phyloP scores from a whole-genome alignment of 106 monocot genomes.

The Triglochin maritima region DNA sequence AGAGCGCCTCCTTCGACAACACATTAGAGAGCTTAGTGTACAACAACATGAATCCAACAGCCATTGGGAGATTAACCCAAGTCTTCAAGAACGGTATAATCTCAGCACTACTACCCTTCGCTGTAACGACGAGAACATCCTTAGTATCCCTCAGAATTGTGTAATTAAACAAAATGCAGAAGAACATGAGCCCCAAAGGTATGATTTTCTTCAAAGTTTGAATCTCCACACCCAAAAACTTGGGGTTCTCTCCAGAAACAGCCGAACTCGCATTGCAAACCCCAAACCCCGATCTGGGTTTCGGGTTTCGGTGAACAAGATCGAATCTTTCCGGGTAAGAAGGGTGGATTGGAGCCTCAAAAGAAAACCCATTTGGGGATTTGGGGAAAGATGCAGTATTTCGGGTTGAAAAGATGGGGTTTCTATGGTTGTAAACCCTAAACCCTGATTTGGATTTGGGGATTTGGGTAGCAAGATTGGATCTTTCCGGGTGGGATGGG shows the following conservation, averaged over 20 bases:
- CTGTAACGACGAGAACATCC: constrained; percentile 91
- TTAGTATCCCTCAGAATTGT: constrained; percentile 90
- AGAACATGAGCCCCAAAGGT: constrained; percentile 88
- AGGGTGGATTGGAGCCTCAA: not conserved
- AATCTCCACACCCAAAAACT: constrained; percentile 66
- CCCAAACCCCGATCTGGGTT: not conserved
- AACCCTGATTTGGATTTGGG: no score
- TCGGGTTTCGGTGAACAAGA: not conserved
- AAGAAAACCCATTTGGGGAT: constrained; percentile 7
- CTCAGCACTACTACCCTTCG: constrained; percentile 94
- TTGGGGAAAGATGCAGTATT: not conserved
- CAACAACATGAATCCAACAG: constrained; percentile 87
- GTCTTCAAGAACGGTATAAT: constrained; percentile 96
- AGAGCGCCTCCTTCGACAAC: constrained; percentile 90
- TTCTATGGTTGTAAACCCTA: constrained; percentile 1
- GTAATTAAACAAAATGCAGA: constrained; percentile 97
- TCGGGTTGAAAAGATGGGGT: no score
- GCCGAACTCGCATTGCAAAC: constrained; percentile 29
- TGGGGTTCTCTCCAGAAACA: constrained; percentile 26
- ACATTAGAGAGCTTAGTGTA: constrained; percentile 89
- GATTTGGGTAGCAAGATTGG: not conserved
- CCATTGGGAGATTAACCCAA: constrained; percentile 97
- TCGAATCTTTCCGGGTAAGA: not conserved
- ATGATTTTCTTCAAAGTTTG: constrained; percentile 80
- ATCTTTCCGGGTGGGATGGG: not conserved